Evolutionary conservation across 192 early-diverging fungal species (phyloP), one percentile per base, ranked within the genome.

Genomic region (Coemansia sp.): DNA sequence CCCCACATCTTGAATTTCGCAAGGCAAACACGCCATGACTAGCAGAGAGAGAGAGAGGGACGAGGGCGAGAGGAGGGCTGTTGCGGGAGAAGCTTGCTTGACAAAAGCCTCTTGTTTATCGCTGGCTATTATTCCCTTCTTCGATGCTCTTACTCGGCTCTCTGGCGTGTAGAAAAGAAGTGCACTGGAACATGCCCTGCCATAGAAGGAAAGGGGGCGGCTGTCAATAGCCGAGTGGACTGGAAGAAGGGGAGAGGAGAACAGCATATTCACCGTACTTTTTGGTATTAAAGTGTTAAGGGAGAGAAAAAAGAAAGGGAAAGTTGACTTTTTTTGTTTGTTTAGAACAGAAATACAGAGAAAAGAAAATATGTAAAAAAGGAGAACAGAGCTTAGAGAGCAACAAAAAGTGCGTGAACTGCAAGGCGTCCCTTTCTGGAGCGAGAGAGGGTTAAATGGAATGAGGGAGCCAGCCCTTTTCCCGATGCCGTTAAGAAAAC

Each of bases 341-440:
- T 58, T 58, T 40, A 58, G 56, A 58, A 58, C 56, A 58, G 56
- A 58, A 58, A 58, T 58, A 58, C 56, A 58, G 19, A 25, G 12
- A 48, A n/a, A 58, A 11, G 56, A 58, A 41, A 58, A 53, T 53
- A 53, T 53, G 20, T 53, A 58, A 58, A 58, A 58, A n/a, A n/a
- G n/a, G 25, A 20, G 56, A 58, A 58, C 56, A 58, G 56, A 53
- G 50, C 50, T 53, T 53, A 17, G 50, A 53, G 17, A 58, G 56
- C 56, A 58, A 37, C 32, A 58, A 58, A 58, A 53, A 25, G 2
- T 25, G 46, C 12, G 12, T 20, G 13, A 58, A 16, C 32, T 58
- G 56, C 12, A 58, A 58, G 56, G 56, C 56, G 56, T 41, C 56
- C 39, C 37, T 58, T 58, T 58, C 50, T 53, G 50, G 50, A 22